phyloP scores from a whole-genome alignment of 257 asterid species.

The Capsicum chinense region DNA sequence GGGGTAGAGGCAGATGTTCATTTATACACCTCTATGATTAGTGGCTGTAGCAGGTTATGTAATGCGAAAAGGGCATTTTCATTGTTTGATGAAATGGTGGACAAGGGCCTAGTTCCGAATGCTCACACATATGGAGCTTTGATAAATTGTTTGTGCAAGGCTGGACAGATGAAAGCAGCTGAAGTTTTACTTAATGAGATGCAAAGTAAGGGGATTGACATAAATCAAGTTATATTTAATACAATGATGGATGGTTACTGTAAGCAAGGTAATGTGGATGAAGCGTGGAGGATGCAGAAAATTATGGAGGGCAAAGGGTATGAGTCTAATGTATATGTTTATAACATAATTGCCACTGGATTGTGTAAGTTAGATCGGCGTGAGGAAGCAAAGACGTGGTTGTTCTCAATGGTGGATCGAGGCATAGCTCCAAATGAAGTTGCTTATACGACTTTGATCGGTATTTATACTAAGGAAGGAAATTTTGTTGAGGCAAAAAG shows the following conservation, averaged over 20 bases:
- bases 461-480: constrained; percentile 44
- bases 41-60: constrained; percentile 52
- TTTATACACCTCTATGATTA: constrained; percentile 64
- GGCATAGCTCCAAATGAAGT: constrained; percentile 57
- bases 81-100: constrained; percentile 71
- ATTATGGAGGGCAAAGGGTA: constrained; percentile 81
- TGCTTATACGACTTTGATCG: constrained; percentile 41
- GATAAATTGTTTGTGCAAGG: constrained; percentile 69
- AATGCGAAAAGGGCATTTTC: constrained; percentile 61
- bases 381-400: constrained; percentile 68
- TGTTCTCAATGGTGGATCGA: constrained; percentile 66
- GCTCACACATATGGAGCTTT: constrained; percentile 75
- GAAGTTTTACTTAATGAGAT: constrained; percentile 71
- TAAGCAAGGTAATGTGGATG: constrained; percentile 77
- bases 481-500: constrained; percentile 45
- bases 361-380: constrained; percentile 57
- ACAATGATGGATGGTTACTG: constrained; percentile 87
- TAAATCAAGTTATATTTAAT: constrained; percentile 67
- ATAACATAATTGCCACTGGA: constrained; percentile 67
- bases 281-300: constrained; percentile 60
- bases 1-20: constrained; percentile 59
- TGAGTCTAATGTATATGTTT: constrained; percentile 63
- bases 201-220: constrained; percentile 72
- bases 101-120: constrained; percentile 67
- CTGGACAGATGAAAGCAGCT: constrained; percentile 72